Evolutionary conservation across 2,329 filamentous ascomycete species (phyloP), one percentile per base, ranked within the genome.

Genomic region (Aspergillus pseudotamarii): DNA sequence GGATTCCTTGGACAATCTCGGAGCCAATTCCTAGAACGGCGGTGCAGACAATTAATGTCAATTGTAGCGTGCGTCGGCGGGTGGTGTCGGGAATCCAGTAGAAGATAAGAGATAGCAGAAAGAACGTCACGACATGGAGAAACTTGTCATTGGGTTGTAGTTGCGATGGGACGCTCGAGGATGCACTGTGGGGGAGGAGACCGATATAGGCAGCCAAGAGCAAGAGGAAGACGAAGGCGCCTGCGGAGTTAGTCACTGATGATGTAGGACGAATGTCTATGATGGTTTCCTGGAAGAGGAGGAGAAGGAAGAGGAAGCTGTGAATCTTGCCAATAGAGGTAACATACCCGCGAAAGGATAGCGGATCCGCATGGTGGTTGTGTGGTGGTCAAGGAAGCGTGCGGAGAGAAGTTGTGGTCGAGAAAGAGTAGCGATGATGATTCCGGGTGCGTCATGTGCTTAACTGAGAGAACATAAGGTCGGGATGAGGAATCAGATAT

Each of bases 61-160:
- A 81, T 78, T 99, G 91, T 56, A 97, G 83, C 23, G 89, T 90
- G 69, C 94, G 91, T 58, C 94, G 89, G 66, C 95, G 91, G 66
- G 89, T 91, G 58, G 93, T 96, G 77, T 99, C 95, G 71, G 97
- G 81, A 75, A 97, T 91, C 93, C 95, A 99, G 87, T 99, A 99
- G 85, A 98, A 98, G 70, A 86, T 75, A 50, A 85, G 71, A 19
- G 94, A 97, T 59, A 99, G 86, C 69, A 92, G 76, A 84, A 98
- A 97, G 83, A 99, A 98, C 72, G 91, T 94, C 63, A 93, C 66
- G 71, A 91, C 85, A 79, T 98, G 95, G 32, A 98, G 85, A 73
- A 91, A 82, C 80, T 99, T 98, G 85, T 97, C 94, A 82, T 96
- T 93, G 76, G 94, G 86, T 72, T 82, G 80, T 21, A 86, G 82